Base-by-base conservation (phyloP, 176 grass and related monocot genomes). In the Eragrostis curvula region DNA sequence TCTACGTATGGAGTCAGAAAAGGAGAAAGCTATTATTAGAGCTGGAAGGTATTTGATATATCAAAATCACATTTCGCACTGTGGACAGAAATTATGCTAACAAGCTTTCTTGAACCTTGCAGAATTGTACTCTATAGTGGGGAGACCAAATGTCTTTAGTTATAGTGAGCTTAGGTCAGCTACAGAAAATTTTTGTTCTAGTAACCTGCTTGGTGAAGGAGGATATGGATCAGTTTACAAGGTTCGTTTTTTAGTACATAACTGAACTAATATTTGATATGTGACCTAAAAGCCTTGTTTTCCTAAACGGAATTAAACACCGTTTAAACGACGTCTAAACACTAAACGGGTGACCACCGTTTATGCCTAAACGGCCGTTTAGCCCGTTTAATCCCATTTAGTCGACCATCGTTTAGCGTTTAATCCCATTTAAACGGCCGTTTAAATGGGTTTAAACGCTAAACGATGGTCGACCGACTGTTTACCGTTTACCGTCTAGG, bases 141-240 rank as follows among this genome's bases (percentile, higher is more conserved):
- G 84, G 39, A 85, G 73, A 50, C 87, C 85, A 64, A 85, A 92
- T 71, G 68, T 92, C 40, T 94, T 94, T 72, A 89, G 85, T 73
- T 94, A 94, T 74, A 28, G 73, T 65, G 95, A 90, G 78, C 81
- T 97, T 18, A 89, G 68, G 73, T 88, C 89, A 52, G 92, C 92
- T 60, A 97, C 90, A 7, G 90, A 94, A 24, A 81, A 79, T 30
- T 97, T 97, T 53, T 87, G 56, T 82, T 77, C 89, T 66, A 68
- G 21, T 71, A 97, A 97, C 70, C 73, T 90, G 51, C 90, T 97
- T 47, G 95, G 95, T 67, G 88, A 85, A 85, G 95, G 95, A 65
- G 95, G 95, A 87, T 97, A 92, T 85, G 95, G 95, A n/a, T 64
- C 80, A 3, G 94, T 97, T 70, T 82, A 79, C 83, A 97, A 94